These are phyloP conservation scores for Eustoma russellianum DNA, from an alignment of 257 asterid genomes.

Conservation along the genomic window DNA sequence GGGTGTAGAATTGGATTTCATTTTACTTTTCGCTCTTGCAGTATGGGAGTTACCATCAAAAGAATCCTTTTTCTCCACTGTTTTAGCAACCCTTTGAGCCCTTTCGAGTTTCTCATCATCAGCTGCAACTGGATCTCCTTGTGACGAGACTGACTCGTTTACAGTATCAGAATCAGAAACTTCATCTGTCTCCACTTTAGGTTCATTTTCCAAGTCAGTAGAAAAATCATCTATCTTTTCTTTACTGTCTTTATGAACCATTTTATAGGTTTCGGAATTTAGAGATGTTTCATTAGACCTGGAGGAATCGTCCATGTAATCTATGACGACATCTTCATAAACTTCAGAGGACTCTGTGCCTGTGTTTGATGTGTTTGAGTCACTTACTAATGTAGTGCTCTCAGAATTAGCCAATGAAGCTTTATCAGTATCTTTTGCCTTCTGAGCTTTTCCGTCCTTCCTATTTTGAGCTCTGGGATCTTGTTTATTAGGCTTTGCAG, in stretches of 20 bases:
- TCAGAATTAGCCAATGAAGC: conserved; percentile 29
- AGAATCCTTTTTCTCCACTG: too few species aligned
- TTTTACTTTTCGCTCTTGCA: conserved; percentile 39
- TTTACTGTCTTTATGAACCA: conserved; percentile 30
- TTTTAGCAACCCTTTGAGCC: too few species aligned
- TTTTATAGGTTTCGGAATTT: conserved; percentile 18
- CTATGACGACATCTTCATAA: conserved; percentile 42
- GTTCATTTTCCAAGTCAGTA: conserved; percentile 46
- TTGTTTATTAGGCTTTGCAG: conserved; percentile 44
- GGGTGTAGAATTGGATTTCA: conserved; percentile 17
- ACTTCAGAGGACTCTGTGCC: conserved; percentile 50
- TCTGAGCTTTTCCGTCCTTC: conserved; percentile 35
- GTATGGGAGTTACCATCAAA: too few species aligned
- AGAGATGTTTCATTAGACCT: conserved; percentile 35
- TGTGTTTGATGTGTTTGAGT: conserved; percentile 18
- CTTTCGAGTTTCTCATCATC: conserved; percentile 55
- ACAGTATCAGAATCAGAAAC: conserved; percentile 67
- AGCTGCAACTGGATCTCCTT: conserved; percentile 42
- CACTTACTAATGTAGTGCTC: conserved; percentile 25
- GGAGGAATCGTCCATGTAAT: conserved; percentile 40
- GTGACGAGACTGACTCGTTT: conserved; percentile 61
- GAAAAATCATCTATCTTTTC: conserved; percentile 30
- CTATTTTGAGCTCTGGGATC: conserved; percentile 45
- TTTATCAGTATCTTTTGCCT: conserved; percentile 42
- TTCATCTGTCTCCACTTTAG: conserved; percentile 34